A percentile compares a stretch with the other conserved stretches of the same genome.
These are phyloP conservation scores for Pleurotus ostreatus DNA, from an alignment of 768 basidiomycete genomes.

Conservation along the genomic window DNA sequence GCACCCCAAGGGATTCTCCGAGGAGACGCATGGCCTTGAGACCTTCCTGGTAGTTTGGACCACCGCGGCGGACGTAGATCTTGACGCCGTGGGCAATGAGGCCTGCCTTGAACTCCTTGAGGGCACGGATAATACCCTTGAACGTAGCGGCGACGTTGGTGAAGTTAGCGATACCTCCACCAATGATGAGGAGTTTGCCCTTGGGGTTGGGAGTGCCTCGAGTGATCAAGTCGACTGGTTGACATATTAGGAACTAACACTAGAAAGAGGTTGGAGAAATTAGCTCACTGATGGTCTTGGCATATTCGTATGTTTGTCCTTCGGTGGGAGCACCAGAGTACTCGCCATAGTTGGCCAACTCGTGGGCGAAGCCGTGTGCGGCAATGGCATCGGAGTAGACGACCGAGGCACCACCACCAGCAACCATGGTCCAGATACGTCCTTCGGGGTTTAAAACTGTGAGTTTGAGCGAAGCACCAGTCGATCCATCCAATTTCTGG, in stretches of 20 bases:
- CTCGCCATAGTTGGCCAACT: conserved; percentile 99
- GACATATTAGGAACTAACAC: conserved; percentile 1
- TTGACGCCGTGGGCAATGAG: conserved; percentile 83
- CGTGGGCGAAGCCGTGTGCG: conserved; percentile 93
- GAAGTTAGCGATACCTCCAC: conserved; percentile 99
- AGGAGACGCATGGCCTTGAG: conserved; percentile 98
- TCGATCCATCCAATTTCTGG: conserved; percentile 94
- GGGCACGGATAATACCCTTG: conserved; percentile 98
- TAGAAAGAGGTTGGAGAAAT: neutral
- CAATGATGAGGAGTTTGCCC: conserved; percentile 99
- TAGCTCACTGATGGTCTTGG: conserved; percentile 88
- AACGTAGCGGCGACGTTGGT: conserved; percentile 99
- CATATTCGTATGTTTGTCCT: conserved; percentile 98
- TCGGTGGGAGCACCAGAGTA: conserved; percentile 98
- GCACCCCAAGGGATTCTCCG: conserved; percentile 94
- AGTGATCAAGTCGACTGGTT: conserved; percentile 83
- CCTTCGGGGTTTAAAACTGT: conserved; percentile 95
- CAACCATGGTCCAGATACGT: conserved; percentile 99
- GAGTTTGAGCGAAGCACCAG: conserved; percentile 96
- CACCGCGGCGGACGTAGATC: conserved; percentile 97
- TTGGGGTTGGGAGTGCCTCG: conserved; percentile 78
- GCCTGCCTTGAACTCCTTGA: conserved; percentile 87
- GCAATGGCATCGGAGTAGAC: conserved; percentile 79
- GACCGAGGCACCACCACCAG: conserved; percentile 81
- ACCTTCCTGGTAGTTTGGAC: conserved; percentile 97